Percentiles rank a stretch among this genome's conserved stretches.
Conservation (phyloP, 225 moss, liverwort and hornwort species). For the Rhytidiadelphus loreus region DNA sequence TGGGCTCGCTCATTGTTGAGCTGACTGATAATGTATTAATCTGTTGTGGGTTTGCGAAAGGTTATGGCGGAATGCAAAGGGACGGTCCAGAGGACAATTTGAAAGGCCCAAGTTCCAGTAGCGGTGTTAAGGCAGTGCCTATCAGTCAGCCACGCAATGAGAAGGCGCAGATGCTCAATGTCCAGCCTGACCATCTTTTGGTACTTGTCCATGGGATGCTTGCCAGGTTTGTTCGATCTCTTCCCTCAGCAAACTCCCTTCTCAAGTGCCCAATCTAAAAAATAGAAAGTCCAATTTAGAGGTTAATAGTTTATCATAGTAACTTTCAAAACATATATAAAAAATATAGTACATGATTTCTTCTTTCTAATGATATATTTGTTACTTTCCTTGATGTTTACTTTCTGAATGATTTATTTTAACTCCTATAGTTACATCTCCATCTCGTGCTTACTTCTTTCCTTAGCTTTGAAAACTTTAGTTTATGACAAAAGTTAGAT, state of each 20-base stretch:
- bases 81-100: neutral
- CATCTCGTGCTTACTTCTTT: neutral
- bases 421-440: neutral
- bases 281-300: neutral
- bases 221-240: conserved; percentile 37
- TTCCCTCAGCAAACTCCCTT: neutral
- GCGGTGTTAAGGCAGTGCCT: neutral
- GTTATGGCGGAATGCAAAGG: conserved; percentile 5
- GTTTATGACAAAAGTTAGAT: neutral
- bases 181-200: conserved; percentile 76
- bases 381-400: neutral
- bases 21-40: neutral
- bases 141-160: conserved; percentile 1
- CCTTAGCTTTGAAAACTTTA: neutral
- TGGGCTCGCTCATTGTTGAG: neutral
- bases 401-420: neutral
- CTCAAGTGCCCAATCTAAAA: neutral
- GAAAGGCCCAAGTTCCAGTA: neutral
- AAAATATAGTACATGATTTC: neutral
- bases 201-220: conserved; percentile 95
- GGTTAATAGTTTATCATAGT: neutral
- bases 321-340: neutral
- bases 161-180: conserved; percentile 12
- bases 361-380: neutral
- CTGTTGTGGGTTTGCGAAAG: neutral